Conservation (phyloP, 495 filamentous ascomycete genomes). For the Durotheca rogersii region DNA sequence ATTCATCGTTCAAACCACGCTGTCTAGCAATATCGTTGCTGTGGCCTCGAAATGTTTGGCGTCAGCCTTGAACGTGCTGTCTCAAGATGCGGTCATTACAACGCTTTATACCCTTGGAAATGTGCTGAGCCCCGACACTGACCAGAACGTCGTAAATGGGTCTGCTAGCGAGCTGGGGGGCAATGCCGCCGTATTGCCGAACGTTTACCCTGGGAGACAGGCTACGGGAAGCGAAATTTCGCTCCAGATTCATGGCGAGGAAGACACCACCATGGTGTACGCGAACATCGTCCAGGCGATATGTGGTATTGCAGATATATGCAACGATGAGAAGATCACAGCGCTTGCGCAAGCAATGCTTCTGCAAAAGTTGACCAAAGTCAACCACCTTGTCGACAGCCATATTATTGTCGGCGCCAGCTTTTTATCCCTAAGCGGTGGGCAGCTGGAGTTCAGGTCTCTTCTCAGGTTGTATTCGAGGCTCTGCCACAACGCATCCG, state of each 20-base stretch:
- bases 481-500: slow-evolving; percentile 66
- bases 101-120: slow-evolving; percentile 94
- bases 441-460: slow-evolving; percentile 74
- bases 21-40: slow-evolving; percentile 60
- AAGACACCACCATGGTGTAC: slow-evolving; percentile 70
- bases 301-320: slow-evolving; percentile 76
- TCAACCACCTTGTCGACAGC: slow-evolving; percentile 73
- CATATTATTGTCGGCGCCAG: slow-evolving; percentile 82
- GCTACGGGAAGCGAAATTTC: slow-evolving; percentile 77
- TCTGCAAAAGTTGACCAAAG: slow-evolving; percentile 84
- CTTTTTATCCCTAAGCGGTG: slow-evolving; percentile 70
- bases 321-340: slow-evolving; percentile 85
- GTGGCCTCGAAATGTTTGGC: slow-evolving; percentile 82
- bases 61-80: slow-evolving; percentile 72
- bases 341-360: slow-evolving; percentile 96
- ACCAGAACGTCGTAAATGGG: slow-evolving; percentile 43
- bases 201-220: slow-evolving; percentile 55
- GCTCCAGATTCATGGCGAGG: slow-evolving; percentile 65
- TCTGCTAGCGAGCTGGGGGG: slow-evolving; percentile 38
- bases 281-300: slow-evolving; percentile 86
- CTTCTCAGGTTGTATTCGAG: slow-evolving; percentile 79
- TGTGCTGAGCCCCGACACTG: slow-evolving; percentile 69
- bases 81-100: slow-evolving; percentile 90
- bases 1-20: slow-evolving; percentile 79
- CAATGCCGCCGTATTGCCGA: slow-evolving; percentile 36